phyloP scores from a whole-genome alignment of 2,329 filamentous ascomycete genomes.

The Didymosphaeria variabile region DNA sequence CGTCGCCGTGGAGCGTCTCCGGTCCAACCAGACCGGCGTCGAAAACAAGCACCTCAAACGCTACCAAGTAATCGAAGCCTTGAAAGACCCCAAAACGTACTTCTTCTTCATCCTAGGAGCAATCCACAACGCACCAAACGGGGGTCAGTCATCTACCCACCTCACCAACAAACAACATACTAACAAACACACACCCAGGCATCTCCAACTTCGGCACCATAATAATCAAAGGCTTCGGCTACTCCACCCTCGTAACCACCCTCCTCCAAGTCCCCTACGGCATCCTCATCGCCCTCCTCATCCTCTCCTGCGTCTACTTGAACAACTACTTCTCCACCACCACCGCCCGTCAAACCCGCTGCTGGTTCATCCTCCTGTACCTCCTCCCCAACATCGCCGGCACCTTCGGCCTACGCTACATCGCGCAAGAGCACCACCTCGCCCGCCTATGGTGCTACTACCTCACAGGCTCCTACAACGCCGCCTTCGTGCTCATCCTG shows the following conservation, averaged over 20 bases:
- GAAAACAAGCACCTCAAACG: neutral
- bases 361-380: neutral
- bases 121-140: constrained; percentile 1
- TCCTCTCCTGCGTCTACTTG: neutral
- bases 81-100: neutral
- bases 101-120: constrained; percentile 1
- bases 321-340: constrained; percentile 1
- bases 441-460: constrained; percentile 2
- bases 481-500: neutral
- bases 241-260: constrained; percentile 1
- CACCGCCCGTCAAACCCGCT: neutral
- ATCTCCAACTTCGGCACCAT: constrained; percentile 3
- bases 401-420: neutral
- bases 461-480: neutral
- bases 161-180: too few relatives aligned
- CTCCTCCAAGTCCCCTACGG: constrained; percentile 7
- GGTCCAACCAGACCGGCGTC: neutral
- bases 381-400: constrained; percentile 1
- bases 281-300: constrained; percentile 20
- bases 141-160: neutral
- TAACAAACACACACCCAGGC: neutral
- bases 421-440: neutral
- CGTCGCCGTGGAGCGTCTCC: neutral
- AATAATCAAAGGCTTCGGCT: constrained; percentile 14
- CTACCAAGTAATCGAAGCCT: neutral